Evolutionary conservation across 176 grass and related monocot species (phyloP).

Genomic region (Eremochloa ophiuroides): DNA sequence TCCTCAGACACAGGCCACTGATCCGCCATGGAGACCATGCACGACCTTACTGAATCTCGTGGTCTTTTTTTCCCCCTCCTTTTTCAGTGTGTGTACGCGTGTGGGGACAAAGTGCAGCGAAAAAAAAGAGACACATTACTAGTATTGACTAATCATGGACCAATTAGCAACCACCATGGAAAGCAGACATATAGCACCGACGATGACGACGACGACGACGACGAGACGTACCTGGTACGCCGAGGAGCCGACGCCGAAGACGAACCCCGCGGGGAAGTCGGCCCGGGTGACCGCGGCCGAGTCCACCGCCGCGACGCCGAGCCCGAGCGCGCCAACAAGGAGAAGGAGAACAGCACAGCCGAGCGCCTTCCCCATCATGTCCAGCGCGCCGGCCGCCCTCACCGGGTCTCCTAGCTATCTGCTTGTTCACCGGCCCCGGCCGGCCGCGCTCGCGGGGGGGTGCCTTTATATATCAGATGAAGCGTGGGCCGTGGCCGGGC

Average conservation of each 20-base stretch:
- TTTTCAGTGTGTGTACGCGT: too few species aligned
- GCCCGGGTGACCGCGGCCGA: conserved; percentile 26
- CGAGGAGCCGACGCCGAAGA: conserved; percentile 70
- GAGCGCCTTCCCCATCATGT: background rate
- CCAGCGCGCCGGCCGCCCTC: background rate
- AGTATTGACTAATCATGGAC: background rate
- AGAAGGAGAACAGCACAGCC: background rate
- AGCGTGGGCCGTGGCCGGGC: background rate
- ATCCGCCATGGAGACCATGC: background rate
- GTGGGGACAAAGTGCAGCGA: background rate
- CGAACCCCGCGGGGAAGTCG: conserved; percentile 52
- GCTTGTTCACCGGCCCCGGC: background rate
- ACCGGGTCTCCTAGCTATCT: too few species aligned
- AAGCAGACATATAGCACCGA: background rate
- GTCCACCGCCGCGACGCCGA: background rate
- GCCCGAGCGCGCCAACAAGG: background rate
- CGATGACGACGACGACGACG: too few species aligned
- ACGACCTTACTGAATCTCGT: background rate
- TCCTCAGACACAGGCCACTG: too few species aligned
- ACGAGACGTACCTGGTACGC: conserved; percentile 49
- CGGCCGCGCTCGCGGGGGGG: background rate
- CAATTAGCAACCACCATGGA: background rate
- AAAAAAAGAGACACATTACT: background rate
- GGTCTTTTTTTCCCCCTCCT: background rate
- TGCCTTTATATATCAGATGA: background rate